A percentile compares a stretch with the other conserved stretches of the same genome.
These are phyloP conservation scores for Cryptococcus hybrid DNA, from an alignment of 1,284 basidiomycete genomes.

Conservation along the genomic window DNA sequence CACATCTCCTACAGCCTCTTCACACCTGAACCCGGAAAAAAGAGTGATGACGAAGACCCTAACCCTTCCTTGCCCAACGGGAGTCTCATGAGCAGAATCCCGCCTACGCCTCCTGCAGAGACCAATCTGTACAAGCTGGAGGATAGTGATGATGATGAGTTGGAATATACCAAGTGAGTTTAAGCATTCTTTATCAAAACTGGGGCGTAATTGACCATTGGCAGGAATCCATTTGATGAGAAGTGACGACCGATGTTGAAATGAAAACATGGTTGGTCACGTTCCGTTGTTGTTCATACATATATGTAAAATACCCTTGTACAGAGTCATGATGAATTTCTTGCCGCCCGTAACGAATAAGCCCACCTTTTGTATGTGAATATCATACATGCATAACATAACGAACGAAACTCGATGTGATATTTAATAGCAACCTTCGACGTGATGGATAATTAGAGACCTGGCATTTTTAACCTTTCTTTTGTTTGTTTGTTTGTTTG, in stretches of 20 bases:
- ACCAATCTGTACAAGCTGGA: conserved; percentile 28
- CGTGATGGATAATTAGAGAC: no score
- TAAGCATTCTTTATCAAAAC: not conserved
- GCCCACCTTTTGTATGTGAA: no score
- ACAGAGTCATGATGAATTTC: no score
- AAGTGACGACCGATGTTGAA: conserved; percentile 13
- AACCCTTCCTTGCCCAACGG: conserved; percentile 35
- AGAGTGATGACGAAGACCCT: conserved; percentile 22
- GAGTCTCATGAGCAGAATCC: conserved; percentile 36
- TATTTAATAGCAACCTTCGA: no score
- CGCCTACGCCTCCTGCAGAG: conserved; percentile 37
- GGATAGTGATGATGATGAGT: conserved; percentile 49
- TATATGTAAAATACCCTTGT: no score
- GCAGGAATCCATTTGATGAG: conserved; percentile 48
- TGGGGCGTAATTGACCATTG: not conserved
- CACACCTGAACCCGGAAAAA: conserved; percentile 14
- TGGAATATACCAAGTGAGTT: conserved; percentile 49
- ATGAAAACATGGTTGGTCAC: no score
- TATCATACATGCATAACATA: no score
- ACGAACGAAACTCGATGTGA: no score
- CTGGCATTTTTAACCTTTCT: no score
- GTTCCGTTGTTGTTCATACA: no score
- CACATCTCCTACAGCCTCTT: conserved; percentile 22
- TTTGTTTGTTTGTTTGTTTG: no score
- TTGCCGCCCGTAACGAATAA: no score